Base-by-base conservation (phyloP, 192 early-diverging fungal species). In the Backusella liffmaniae region DNA sequence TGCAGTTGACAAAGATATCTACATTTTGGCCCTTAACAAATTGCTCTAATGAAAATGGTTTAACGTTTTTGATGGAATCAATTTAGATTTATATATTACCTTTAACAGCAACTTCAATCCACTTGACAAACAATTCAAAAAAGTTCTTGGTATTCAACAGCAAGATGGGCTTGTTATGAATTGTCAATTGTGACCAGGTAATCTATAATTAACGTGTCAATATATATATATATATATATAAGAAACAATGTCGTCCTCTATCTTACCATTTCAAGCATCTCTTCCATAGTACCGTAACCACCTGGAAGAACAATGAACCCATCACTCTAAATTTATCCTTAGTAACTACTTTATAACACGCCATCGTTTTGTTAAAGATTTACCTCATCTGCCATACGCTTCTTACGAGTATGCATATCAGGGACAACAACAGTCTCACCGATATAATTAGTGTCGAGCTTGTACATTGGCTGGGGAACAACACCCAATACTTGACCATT, bases 221-320 rank as follows among this genome's bases (percentile, higher is more conserved):
- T 7, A 49, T 4, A 8, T 6, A 49, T 1, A 46, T 1, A n/a
- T 7, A 49, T 4, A 8, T 6, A 49, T 1, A 46, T 1, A 49
- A 49, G 37, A 39, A 39, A 49, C 1, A 1, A n/a, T 18, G 0
- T n/a, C 46, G 1, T 18, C 18, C 18, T 49, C 18, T 49, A 15
- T n/a, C 46, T 49, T 49, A 49, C 46, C 26, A 91, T 86, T 83
- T 97, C 96, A 4, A 96, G 79, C 62, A 96, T 82, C 79, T 97
- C 96, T 77, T 97, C 95, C 79, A 96, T 84, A 0, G 96, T 97
- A 23, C 94, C 94, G 75, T 86, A 92, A 5, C 96, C 96, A 23
- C 96, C 96, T 0, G 96, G 96, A 44, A 97, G 84, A 15, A 92
- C 90, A 26, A 96, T 86, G 74, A 96, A 97, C 4, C 90, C 94